Percentiles rank a stretch among this genome's conserved stretches.
phyloP scores from a whole-genome alignment of 106 monocot genomes.

The Apostasia shenzhenica region DNA sequence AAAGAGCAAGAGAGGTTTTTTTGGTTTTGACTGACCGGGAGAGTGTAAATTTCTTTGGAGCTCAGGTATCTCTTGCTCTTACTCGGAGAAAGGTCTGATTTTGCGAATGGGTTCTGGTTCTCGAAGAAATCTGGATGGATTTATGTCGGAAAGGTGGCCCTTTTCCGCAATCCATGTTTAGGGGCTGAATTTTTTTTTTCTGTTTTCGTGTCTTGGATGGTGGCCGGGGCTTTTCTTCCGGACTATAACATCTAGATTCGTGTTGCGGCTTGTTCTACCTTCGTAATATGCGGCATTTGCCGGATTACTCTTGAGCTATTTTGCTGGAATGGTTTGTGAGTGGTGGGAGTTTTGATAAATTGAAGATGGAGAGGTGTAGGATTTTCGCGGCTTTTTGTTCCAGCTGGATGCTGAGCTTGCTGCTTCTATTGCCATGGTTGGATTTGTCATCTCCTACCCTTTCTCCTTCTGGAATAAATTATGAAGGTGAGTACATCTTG shows the following conservation, averaged over 20 bases:
- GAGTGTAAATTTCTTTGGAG: not conserved
- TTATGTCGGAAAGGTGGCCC: slow-evolving; percentile 6
- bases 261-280: not conserved
- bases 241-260: not conserved
- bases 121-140: slow-evolving; percentile 8
- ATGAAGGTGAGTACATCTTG: slow-evolving; percentile 61
- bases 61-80: not conserved
- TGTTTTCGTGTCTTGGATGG: not conserved
- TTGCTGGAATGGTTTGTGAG: not conserved
- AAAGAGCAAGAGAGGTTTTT: not conserved
- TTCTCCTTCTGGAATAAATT: slow-evolving; percentile 92
- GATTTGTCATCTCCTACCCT: slow-evolving; percentile 48
- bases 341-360: not conserved
- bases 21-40: not conserved
- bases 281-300: not conserved
- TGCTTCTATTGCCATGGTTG: slow-evolving; percentile 21
- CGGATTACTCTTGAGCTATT: not conserved
- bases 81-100: slow-evolving; percentile 13
- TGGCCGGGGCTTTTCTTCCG: not conserved
- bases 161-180: slow-evolving; percentile 9
- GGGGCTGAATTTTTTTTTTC: slow-evolving; percentile 1
- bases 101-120: slow-evolving; percentile 27
- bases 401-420: slow-evolving; percentile 15
- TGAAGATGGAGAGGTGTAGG: slow-evolving; percentile 17
- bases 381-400: slow-evolving; percentile 3